Evolutionary conservation across 106 monocot species (phyloP).

Genomic region (Allium sativum): DNA sequence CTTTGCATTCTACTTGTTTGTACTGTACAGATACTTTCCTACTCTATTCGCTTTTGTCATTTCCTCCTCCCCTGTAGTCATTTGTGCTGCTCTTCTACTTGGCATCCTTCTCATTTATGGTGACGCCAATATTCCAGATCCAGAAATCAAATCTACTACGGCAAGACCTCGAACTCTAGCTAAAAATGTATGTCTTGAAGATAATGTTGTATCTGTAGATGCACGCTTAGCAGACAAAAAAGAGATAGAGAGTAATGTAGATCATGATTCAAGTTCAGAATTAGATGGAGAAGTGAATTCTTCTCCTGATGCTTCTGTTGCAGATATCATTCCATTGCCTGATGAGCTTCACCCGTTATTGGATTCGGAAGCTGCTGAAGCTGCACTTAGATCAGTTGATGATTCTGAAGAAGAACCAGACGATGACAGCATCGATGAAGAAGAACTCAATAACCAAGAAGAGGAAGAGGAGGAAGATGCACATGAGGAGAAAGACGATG

Average conservation of each 20-base stretch:
- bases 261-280: slow-evolving; percentile 32
- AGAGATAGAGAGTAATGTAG: slow-evolving; percentile 11
- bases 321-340: slow-evolving; percentile 65
- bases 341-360: slow-evolving; percentile 78
- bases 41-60: slow-evolving; percentile 43
- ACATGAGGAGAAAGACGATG: slow-evolving; percentile 35
- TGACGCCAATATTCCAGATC: slow-evolving; percentile 40
- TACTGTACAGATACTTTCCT: slow-evolving; percentile 44
- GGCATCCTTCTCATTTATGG: slow-evolving; percentile 55
- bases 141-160: slow-evolving; percentile 6
- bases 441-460: slow-evolving; percentile 30
- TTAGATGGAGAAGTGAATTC: slow-evolving; percentile 50
- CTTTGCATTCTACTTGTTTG: slow-evolving; percentile 28
- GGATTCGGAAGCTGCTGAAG: slow-evolving; percentile 35
- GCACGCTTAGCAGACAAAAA: background rate
- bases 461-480: slow-evolving; percentile 29
- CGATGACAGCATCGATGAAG: slow-evolving; percentile 27
- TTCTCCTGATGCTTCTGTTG: slow-evolving; percentile 54
- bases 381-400: slow-evolving; percentile 18
- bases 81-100: slow-evolving; percentile 65
- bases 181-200: background rate
- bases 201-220: background rate
- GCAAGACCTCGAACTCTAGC: background rate
- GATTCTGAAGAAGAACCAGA: slow-evolving; percentile 17
- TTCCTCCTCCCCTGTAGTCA: slow-evolving; percentile 40